phyloP scores from a whole-genome alignment of 805 yeast species.

The Zygotorulaspora danielsina region DNA sequence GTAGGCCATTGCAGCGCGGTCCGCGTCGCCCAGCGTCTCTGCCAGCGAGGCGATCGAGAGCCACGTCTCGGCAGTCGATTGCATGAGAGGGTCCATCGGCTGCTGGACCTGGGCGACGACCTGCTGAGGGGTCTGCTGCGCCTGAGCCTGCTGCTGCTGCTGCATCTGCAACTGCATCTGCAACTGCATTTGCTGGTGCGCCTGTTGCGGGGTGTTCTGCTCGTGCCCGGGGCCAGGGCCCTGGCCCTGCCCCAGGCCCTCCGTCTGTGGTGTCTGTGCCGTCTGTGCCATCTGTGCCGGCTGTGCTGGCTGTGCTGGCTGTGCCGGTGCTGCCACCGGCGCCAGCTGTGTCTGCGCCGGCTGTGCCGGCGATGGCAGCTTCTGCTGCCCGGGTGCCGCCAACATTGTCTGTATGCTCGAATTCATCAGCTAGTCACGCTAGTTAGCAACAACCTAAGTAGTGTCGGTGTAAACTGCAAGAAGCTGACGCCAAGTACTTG shows the following conservation, averaged over 20 bases:
- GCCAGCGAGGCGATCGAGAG: constrained; percentile 84
- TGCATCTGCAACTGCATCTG: constrained; percentile 11
- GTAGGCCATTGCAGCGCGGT: constrained; percentile 82
- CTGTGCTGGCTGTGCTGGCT: no score
- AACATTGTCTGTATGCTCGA: constrained; percentile 14
- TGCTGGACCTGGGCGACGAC: constrained; percentile 12
- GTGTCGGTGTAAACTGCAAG: no score
- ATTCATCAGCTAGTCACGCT: constrained; percentile 3
- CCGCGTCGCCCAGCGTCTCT: constrained; percentile 82
- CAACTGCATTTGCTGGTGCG: constrained; percentile 24
- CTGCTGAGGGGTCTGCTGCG: constrained; percentile 5
- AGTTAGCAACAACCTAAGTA: no score
- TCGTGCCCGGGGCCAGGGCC: no score
- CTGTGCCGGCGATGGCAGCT: constrained; percentile 11
- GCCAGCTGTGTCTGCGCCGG: constrained; percentile 1
- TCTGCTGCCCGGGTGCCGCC: constrained; percentile 16
- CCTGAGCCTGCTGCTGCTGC: constrained; percentile 8
- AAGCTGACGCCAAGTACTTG: no score
- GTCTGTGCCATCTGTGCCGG: no score
- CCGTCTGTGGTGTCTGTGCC: constrained; percentile 5
- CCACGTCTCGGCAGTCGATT: constrained; percentile 80
- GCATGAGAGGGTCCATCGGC: constrained; percentile 37
- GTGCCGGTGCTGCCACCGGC: no score
- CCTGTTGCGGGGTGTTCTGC: background rate
- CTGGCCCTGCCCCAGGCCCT: constrained; percentile 7